Percentiles rank a stretch among this genome's conserved stretches.
phyloP scores from a whole-genome alignment of 257 asterid genomes.

The Scutellaria galericulata region DNA sequence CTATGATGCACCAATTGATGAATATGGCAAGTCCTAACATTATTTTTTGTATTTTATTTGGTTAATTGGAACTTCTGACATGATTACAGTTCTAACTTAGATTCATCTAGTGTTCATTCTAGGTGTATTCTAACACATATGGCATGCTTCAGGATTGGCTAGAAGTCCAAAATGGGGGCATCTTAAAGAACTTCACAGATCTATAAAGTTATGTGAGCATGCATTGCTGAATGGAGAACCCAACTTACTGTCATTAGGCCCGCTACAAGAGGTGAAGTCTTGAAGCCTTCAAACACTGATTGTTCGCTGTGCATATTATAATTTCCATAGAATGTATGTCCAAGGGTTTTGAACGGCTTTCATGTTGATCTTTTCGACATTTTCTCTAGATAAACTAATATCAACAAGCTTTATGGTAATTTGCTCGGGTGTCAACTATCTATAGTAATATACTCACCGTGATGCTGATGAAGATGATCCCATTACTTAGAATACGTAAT shows the following conservation, averaged over 20 bases:
- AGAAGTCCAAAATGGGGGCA: constrained; percentile 94
- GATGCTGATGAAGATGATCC: constrained; percentile 7
- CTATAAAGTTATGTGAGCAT: constrained; percentile 74
- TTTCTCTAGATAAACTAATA: not conserved
- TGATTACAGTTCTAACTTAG: constrained; percentile 12
- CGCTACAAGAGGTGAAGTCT: constrained; percentile 70
- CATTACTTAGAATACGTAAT: not conserved
- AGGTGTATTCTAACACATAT: constrained; percentile 31
- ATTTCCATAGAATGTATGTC: constrained; percentile 9
- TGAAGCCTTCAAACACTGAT: constrained; percentile 1
- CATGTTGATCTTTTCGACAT: constrained; percentile 16
- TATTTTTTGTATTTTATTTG: constrained; percentile 3
- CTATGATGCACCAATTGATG: constrained; percentile 96
- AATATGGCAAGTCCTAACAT: constrained; percentile 62
- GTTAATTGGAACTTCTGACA: constrained; percentile 23
- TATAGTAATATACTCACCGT: not conserved
- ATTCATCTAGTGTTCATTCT: constrained; percentile 12
- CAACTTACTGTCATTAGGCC: constrained; percentile 60
- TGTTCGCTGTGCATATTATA: constrained; percentile 10
- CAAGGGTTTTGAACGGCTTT: constrained; percentile 21
- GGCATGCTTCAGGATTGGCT: constrained; percentile 69
- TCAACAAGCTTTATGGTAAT: not conserved
- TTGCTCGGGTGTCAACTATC: not conserved
- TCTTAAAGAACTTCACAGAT: constrained; percentile 87
- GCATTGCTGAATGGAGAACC: constrained; percentile 64